A percentile compares a stretch with the other conserved stretches of the same genome.
These are phyloP conservation scores for Ambrosia artemisiifolia DNA, from an alignment of 129 eudicot species.

Conservation along the genomic window DNA sequence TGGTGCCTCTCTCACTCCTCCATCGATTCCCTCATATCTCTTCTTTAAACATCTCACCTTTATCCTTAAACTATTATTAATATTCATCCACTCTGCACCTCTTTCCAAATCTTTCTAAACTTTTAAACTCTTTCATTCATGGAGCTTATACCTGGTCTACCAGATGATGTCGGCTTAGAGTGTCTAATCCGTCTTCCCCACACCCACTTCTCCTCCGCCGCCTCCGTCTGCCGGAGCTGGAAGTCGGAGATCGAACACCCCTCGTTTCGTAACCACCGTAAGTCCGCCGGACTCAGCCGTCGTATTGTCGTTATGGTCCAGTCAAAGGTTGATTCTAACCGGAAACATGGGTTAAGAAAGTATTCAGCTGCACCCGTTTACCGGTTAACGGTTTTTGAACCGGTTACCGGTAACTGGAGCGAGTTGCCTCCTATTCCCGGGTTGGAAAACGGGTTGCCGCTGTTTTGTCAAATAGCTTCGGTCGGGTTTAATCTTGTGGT, in stretches of 20 bases:
- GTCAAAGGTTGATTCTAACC: conserved; percentile 36
- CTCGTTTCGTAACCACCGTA: conserved; percentile 40
- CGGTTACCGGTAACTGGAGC: conserved; percentile 57
- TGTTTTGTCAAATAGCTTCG: conserved; percentile 67
- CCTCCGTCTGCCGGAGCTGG: conserved; percentile 64
- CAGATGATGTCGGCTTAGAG: conserved; percentile 50
- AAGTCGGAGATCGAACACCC: conserved; percentile 38
- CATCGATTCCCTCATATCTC: neutral
- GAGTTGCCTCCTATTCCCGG: conserved; percentile 54
- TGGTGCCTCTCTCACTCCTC: neutral
- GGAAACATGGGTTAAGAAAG: conserved; percentile 27
- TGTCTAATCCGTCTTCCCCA: conserved; percentile 50
- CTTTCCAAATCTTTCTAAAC: too few species aligned
- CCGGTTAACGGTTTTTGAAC: conserved; percentile 61
- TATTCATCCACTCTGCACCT: neutral
- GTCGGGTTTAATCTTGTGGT: conserved; percentile 71
- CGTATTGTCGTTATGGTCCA: conserved; percentile 55
- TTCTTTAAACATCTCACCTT: neutral
- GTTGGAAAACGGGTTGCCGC: conserved; percentile 53
- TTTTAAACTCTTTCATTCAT: neutral
- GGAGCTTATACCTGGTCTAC: conserved; percentile 67
- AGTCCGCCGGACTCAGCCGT: conserved; percentile 42
- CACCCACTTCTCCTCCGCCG: conserved; percentile 35
- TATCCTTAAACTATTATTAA: neutral
- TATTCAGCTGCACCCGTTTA: conserved; percentile 38